These are phyloP conservation scores for Tricholoma sp. DNA, from an alignment of 768 basidiomycete genomes.

Conservation along the genomic window DNA sequence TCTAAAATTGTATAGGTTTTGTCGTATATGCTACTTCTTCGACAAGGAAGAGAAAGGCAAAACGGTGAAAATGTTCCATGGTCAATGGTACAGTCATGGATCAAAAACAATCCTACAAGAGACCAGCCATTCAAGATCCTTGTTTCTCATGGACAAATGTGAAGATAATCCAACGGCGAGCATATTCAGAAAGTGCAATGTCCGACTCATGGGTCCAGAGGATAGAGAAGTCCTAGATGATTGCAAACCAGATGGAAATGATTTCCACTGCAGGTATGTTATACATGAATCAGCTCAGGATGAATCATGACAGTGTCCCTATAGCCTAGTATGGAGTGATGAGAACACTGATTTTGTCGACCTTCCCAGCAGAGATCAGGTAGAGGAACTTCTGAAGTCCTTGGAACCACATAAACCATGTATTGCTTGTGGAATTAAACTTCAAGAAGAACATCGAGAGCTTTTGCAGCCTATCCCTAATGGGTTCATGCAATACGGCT, in stretches of 20 bases:
- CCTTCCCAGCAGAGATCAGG: slow-evolving; percentile 30
- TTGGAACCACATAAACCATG: slow-evolving; percentile 35
- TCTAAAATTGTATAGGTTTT: slow-evolving; percentile 48
- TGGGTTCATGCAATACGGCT: slow-evolving; percentile 36
- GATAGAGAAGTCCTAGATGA: slow-evolving; percentile 47
- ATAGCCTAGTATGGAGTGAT: slow-evolving; percentile 50
- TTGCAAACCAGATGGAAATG: slow-evolving; percentile 29
- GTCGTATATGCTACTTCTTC: slow-evolving; percentile 61
- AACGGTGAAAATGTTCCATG: slow-evolving; percentile 54
- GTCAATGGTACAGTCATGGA: slow-evolving; percentile 67
- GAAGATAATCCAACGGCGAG: slow-evolving; percentile 48
- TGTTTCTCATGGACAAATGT: slow-evolving; percentile 55
- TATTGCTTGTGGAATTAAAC: slow-evolving; percentile 40
- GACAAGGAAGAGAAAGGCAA: slow-evolving; percentile 25
- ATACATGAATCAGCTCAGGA: not conserved
- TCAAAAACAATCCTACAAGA: slow-evolving; percentile 65
- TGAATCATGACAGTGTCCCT: slow-evolving; percentile 1
- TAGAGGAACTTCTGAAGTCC: slow-evolving; percentile 20
- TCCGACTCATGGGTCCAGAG: slow-evolving; percentile 34
- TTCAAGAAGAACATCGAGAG: slow-evolving; percentile 18
- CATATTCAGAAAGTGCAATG: slow-evolving; percentile 55
- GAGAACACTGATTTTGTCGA: slow-evolving; percentile 41
- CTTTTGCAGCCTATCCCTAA: slow-evolving; percentile 23
- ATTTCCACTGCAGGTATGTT: slow-evolving; percentile 56
- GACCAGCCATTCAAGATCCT: slow-evolving; percentile 53